phyloP scores from a whole-genome alignment of 768 basidiomycete species.

The Boletus pseudo-olivaceus region DNA sequence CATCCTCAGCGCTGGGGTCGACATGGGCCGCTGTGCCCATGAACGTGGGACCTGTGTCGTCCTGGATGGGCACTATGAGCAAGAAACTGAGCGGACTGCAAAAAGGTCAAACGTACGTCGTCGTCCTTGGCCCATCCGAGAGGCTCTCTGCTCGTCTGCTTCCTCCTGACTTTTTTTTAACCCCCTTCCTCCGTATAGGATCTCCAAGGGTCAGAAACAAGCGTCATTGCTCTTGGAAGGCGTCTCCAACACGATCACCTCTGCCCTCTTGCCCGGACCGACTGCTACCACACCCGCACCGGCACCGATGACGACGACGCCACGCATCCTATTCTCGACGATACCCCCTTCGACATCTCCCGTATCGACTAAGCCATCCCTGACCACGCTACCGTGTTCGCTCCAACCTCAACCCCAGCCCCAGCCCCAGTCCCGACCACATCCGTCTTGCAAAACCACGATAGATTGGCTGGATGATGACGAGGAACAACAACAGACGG shows the following conservation, averaged over 20 bases:
- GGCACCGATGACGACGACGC: neutral
- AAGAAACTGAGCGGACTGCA: conserved; percentile 60
- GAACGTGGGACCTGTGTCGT: conserved; percentile 29
- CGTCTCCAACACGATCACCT: conserved; percentile 53
- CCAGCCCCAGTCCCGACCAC: neutral
- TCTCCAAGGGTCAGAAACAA: conserved; percentile 64
- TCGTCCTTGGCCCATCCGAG: neutral
- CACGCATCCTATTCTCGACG: conserved; percentile 21
- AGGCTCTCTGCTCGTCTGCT: neutral
- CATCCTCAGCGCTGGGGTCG: neutral
- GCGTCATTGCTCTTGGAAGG: conserved; percentile 65
- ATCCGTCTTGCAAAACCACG: conserved; percentile 12
- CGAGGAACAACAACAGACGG: conserved; percentile 28
- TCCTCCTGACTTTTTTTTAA: neutral
- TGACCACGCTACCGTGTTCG: neutral
- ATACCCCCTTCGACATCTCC: neutral
- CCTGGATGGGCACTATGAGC: conserved; percentile 59
- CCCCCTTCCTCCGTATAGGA: conserved; percentile 37
- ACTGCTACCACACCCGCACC: conserved; percentile 29
- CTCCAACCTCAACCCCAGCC: neutral
- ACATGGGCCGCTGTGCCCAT: conserved; percentile 20
- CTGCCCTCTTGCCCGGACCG: conserved; percentile 42
- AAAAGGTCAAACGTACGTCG: conserved; percentile 50
- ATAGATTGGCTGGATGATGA: conserved; percentile 38
- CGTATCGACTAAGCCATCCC: neutral